These are phyloP conservation scores for Wickerhamomyces hampshirensis DNA, from an alignment of 805 yeast genomes.

Conservation along the genomic window DNA sequence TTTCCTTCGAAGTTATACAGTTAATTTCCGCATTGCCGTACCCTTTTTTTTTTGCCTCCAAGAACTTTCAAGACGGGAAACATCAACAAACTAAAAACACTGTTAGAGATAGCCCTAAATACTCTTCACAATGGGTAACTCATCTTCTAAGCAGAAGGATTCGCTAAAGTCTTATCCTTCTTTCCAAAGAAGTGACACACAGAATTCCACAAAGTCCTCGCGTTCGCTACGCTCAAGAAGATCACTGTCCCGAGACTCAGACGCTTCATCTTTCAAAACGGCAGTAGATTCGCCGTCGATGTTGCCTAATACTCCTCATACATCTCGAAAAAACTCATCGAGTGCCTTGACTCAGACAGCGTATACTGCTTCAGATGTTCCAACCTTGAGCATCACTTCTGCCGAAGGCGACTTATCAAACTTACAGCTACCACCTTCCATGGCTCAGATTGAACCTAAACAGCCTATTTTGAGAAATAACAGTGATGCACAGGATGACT, in stretches of 20 bases:
- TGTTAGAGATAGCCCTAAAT: not conserved
- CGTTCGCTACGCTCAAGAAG: slow-evolving; percentile 37
- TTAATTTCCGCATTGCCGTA: too few species aligned
- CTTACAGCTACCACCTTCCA: slow-evolving; percentile 54
- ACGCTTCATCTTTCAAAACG: slow-evolving; percentile 28
- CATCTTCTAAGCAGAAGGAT: slow-evolving; percentile 26
- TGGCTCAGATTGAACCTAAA: slow-evolving; percentile 67
- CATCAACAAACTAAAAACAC: not conserved
- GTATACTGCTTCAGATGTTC: slow-evolving; percentile 12
- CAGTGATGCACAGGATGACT: slow-evolving; percentile 26
- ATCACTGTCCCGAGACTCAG: slow-evolving; percentile 24
- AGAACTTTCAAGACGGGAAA: too few species aligned
- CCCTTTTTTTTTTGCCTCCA: too few species aligned
- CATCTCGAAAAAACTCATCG: slow-evolving; percentile 23
- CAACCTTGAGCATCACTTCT: slow-evolving; percentile 17
- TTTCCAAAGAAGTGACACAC: slow-evolving; percentile 51
- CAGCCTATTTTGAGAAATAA: slow-evolving; percentile 63
- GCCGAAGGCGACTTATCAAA: slow-evolving; percentile 27
- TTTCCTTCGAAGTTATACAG: too few species aligned
- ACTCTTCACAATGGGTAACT: slow-evolving; percentile 23
- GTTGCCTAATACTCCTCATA: slow-evolving; percentile 22
- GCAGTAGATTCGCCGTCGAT: slow-evolving; percentile 27
- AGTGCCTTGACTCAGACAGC: slow-evolving; percentile 11
- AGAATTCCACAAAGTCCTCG: slow-evolving; percentile 42
- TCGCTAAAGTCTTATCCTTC: slow-evolving; percentile 31